Evolutionary conservation across 495 filamentous ascomycete genomes (phyloP).

Genomic region (Mytilinidion resinicola): DNA sequence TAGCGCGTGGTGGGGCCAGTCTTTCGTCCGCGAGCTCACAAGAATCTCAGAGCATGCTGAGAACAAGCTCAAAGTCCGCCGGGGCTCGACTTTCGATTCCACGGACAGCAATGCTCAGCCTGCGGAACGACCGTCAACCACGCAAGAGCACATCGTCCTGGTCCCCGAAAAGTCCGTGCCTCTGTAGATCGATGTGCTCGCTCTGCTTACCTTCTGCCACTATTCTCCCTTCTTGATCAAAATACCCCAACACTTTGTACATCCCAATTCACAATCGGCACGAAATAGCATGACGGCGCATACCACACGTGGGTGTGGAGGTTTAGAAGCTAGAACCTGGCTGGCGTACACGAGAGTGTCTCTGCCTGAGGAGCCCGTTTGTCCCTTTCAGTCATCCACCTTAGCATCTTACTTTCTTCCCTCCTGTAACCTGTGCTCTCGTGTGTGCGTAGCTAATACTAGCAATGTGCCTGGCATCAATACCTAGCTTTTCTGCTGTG

Average conservation of each 20-base stretch:
- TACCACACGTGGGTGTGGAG: neutral
- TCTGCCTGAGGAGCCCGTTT: too few species aligned
- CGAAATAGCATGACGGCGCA: constrained; percentile 3
- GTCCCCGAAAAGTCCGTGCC: neutral
- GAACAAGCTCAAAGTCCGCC: constrained; percentile 34
- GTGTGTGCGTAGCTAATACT: too few species aligned
- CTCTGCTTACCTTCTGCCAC: neutral
- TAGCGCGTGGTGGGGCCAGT: constrained; percentile 96
- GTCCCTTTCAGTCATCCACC: too few species aligned
- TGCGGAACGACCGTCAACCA: neutral
- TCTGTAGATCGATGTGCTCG: too few species aligned
- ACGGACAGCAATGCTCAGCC: neutral
- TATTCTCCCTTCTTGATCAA: neutral
- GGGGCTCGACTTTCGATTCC: neutral
- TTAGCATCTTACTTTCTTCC: too few species aligned
- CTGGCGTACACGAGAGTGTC: too few species aligned
- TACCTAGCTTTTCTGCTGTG: too few species aligned
- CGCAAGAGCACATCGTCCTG: neutral
- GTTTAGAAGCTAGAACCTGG: too few species aligned
- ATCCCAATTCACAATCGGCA: neutral
- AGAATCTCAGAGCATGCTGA: constrained; percentile 55
- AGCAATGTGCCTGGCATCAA: too few species aligned
- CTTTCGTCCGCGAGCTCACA: constrained; percentile 79
- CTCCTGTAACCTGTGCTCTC: too few species aligned
- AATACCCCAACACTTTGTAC: neutral